Evolutionary conservation across 176 grass and related monocot genomes (phyloP).

Genomic region (bread wheat (Triticum aestivum)): DNA sequence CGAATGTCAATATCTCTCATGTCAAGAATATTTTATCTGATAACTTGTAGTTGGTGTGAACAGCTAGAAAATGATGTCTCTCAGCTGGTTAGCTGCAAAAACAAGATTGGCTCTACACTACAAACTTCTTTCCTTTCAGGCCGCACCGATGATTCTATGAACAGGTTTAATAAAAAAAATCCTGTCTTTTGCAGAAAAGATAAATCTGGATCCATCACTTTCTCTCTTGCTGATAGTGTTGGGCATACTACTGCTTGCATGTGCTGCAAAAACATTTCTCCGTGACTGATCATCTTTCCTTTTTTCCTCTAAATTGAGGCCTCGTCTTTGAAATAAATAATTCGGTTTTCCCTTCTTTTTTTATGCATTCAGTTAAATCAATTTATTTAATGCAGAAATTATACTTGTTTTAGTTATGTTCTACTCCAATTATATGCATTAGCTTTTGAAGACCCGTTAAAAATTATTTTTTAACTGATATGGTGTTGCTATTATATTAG

Average conservation of each 20-base stretch:
- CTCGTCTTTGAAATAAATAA: background rate
- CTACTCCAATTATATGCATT: background rate
- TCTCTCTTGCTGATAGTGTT: background rate
- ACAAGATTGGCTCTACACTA: background rate
- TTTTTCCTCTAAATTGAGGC: background rate
- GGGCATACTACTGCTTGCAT: background rate
- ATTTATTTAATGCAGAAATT: background rate
- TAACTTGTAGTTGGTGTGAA: background rate
- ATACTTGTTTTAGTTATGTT: background rate
- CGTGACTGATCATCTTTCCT: background rate
- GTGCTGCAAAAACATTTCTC: background rate
- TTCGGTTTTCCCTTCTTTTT: too few species aligned
- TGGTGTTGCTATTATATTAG: background rate
- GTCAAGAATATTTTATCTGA: background rate
- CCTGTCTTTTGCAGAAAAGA: background rate
- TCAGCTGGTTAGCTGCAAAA: constrained; percentile 20
- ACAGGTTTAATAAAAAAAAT: background rate
- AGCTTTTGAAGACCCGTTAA: background rate
- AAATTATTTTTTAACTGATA: background rate
- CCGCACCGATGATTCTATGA: background rate
- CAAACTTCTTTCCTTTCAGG: background rate
- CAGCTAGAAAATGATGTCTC: constrained; percentile 21
- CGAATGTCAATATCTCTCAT: background rate
- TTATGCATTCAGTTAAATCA: background rate
- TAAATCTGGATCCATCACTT: background rate